A percentile compares a stretch with the other conserved stretches of the same genome.
These are phyloP conservation scores for Clonostachys solani DNA, from an alignment of 2,329 filamentous ascomycete species.

Conservation along the genomic window DNA sequence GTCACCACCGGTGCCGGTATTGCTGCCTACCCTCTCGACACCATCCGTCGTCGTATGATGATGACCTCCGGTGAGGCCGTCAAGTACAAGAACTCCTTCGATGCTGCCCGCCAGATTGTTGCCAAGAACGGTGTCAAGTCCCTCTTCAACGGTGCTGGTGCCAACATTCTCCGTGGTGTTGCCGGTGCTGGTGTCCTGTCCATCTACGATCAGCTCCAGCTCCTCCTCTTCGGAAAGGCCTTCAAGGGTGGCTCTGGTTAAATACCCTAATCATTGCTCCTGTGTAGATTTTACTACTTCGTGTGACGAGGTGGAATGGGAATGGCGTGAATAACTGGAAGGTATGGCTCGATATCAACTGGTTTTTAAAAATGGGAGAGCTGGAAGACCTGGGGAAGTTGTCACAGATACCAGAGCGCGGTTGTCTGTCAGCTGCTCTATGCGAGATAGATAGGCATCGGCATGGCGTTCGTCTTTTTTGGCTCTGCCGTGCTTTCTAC, in stretches of 20 bases:
- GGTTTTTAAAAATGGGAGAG: constrained; percentile 38
- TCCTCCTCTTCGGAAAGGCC: constrained; percentile 99
- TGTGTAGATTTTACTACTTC: constrained; percentile 32
- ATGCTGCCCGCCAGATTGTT: constrained; percentile 94
- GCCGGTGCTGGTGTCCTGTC: constrained; percentile 99
- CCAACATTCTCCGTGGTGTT: constrained; percentile 99
- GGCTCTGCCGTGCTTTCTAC: constrained; percentile 42
- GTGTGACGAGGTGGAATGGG: constrained; percentile 18
- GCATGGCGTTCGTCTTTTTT: constrained; percentile 38
- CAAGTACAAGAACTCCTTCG: constrained; percentile 98
- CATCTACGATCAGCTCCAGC: constrained; percentile 99
- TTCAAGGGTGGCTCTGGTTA: constrained; percentile 69
- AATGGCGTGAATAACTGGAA: not conserved
- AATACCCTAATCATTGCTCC: constrained; percentile 28
- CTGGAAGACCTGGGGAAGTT: constrained; percentile 40
- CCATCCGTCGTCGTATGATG: constrained; percentile 99
- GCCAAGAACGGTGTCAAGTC: constrained; percentile 97
- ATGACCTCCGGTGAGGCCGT: constrained; percentile 97
- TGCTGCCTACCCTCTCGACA: constrained; percentile 99
- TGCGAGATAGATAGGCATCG: constrained; percentile 45
- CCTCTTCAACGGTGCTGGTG: constrained; percentile 99
- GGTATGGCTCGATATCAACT: constrained; percentile 4
- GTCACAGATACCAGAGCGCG: constrained; percentile 29
- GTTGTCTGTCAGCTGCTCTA: constrained; percentile 34
- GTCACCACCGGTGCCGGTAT: constrained; percentile 99